phyloP scores from a whole-genome alignment of 2,329 filamentous ascomycete genomes.

The Nemania sp. region DNA sequence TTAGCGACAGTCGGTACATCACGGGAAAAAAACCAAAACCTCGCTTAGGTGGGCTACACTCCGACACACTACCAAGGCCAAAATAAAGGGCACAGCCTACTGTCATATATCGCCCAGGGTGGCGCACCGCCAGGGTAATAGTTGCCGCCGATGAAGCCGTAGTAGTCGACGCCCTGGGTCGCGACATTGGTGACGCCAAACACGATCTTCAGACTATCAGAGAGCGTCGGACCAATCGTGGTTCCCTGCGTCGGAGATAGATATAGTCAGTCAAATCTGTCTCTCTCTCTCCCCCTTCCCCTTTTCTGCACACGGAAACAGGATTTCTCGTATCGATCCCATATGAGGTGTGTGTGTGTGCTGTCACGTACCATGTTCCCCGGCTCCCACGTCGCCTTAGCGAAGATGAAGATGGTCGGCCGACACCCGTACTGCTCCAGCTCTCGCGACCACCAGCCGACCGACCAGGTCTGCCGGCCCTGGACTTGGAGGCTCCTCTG shows the following conservation, averaged over 20 bases:
- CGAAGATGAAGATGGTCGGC: constrained; percentile 37
- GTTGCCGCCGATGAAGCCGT: constrained; percentile 35
- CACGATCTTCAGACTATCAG: constrained; percentile 33
- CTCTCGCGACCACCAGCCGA: constrained; percentile 34
- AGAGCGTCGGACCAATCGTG: constrained; percentile 35
- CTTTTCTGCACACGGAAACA: too few species aligned
- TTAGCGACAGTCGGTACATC: too few species aligned
- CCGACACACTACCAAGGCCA: too few species aligned
- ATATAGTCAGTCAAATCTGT: background rate
- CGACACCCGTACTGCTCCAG: constrained; percentile 33
- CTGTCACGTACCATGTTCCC: constrained; percentile 33
- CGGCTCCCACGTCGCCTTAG: constrained; percentile 37
- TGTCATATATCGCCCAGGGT: constrained; percentile 37
- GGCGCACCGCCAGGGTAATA: constrained; percentile 38
- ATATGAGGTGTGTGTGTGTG: too few species aligned
- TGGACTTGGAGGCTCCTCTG: background rate
- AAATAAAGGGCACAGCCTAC: constrained; percentile 7
- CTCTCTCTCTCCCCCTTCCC: too few species aligned
- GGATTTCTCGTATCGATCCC: too few species aligned
- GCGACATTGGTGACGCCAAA: constrained; percentile 36
- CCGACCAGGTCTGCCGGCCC: constrained; percentile 34
- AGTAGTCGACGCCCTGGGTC: constrained; percentile 38
- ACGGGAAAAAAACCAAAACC: too few species aligned
- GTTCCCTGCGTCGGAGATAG: constrained; percentile 20
- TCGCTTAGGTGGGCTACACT: too few species aligned